These are phyloP conservation scores for Pascua sp. DNA, from an alignment of 1,284 basidiomycete species.

Conservation along the genomic window DNA sequence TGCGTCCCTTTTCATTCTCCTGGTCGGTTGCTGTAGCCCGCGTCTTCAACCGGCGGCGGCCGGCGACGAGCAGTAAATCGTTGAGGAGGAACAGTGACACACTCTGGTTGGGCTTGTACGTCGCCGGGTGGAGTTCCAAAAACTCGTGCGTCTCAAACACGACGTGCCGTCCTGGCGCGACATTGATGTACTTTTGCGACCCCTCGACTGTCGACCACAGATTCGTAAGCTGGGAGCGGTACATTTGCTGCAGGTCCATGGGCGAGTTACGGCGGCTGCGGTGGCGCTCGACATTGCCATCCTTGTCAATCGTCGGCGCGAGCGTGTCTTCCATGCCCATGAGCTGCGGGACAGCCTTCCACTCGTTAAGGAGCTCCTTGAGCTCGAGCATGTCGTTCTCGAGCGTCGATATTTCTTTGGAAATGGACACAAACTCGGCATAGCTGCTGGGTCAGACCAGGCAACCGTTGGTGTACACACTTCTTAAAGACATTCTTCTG, in stretches of 20 bases:
- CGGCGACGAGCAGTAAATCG: conserved; percentile 83
- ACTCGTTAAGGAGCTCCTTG: conserved; percentile 88
- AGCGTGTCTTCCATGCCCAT: conserved; percentile 73
- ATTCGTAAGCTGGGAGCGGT: conserved; percentile 87
- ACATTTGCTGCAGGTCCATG: conserved; percentile 87
- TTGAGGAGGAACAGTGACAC: conserved; percentile 89
- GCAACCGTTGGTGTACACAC: conserved; percentile 51
- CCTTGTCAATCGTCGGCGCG: conserved; percentile 43
- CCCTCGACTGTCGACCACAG: conserved; percentile 90
- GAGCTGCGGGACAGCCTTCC: conserved; percentile 90
- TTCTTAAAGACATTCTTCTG: conserved; percentile 79
- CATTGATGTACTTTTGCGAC: conserved; percentile 91
- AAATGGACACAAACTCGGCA: conserved; percentile 91
- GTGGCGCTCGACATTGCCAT: conserved; percentile 54
- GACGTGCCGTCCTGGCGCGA: conserved; percentile 83
- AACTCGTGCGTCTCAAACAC: conserved; percentile 82
- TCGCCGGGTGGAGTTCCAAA: conserved; percentile 84
- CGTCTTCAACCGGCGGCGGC: conserved; percentile 50
- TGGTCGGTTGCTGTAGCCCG: conserved; percentile 12
- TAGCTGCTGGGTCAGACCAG: conserved; percentile 59
- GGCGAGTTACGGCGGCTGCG: conserved; percentile 80
- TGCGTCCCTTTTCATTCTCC: conserved; percentile 54
- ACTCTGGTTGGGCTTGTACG: conserved; percentile 84
- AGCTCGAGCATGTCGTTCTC: conserved; percentile 98
- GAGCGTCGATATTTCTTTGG: conserved; percentile 91